Percentiles rank a stretch among this genome's conserved stretches.
Evolutionary conservation across 1,139 yeast species (phyloP).

Genomic region (Yamadazyma atmosphaerica): DNA sequence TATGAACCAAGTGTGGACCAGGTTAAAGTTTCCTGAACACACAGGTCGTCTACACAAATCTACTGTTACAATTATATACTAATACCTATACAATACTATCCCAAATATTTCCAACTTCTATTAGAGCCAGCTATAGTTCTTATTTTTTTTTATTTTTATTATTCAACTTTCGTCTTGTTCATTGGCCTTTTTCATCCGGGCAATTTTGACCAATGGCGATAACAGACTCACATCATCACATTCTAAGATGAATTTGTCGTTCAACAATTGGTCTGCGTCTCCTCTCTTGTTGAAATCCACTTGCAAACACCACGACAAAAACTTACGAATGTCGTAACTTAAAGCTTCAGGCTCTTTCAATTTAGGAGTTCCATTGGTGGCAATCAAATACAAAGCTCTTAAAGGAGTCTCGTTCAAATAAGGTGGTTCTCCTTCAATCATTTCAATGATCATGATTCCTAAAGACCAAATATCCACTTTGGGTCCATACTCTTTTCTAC

Average conservation of each 20-base stretch:
- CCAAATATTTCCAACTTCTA: too few relatives aligned
- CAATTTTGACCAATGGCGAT: slow-evolving; percentile 87
- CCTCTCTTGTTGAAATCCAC: slow-evolving; percentile 87
- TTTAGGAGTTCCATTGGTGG: slow-evolving; percentile 94
- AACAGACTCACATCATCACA: slow-evolving; percentile 76
- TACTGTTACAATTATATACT: too few relatives aligned
- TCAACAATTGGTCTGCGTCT: slow-evolving; percentile 71
- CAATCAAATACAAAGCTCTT: slow-evolving; percentile 86
- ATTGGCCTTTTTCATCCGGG: slow-evolving; percentile 71
- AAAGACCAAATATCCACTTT: slow-evolving; percentile 97
- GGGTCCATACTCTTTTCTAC: slow-evolving; percentile 92
- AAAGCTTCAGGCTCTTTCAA: slow-evolving; percentile 86
- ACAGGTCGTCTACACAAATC: too few relatives aligned
- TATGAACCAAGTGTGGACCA: too few relatives aligned
- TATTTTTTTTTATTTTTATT: not conserved
- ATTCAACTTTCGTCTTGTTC: slow-evolving; percentile 25
- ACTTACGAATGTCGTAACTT: slow-evolving; percentile 63
- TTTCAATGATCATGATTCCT: slow-evolving; percentile 94
- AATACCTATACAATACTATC: too few relatives aligned
- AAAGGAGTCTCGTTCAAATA: slow-evolving; percentile 93
- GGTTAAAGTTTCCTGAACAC: too few relatives aligned
- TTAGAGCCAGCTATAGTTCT: not conserved
- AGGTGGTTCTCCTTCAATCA: slow-evolving; percentile 99
- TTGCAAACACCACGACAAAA: slow-evolving; percentile 76
- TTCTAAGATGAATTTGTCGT: slow-evolving; percentile 67